Evolutionary conservation across 202 grass and related monocot genomes (phyloP), one percentile per base, ranked within the genome.

Genomic region (Miscanthus sacchariflorus): DNA sequence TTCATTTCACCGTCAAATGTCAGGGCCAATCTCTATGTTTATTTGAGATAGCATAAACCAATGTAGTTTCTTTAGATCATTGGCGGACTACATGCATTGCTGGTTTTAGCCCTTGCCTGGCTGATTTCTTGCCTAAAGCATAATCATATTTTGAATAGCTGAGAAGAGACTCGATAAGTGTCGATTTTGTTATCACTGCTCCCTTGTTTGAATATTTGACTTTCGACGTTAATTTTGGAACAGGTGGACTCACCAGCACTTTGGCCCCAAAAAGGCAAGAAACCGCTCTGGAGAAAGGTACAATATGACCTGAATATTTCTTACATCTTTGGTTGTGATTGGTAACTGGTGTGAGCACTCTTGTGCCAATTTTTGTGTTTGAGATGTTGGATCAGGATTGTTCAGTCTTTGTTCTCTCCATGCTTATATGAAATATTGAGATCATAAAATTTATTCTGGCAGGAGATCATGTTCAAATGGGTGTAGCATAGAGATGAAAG

Each of bases 401-500:
- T n/a, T 36, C 19, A 3, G 21, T 64, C 30, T 68, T 36, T 36
- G 65, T 82, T 82, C 65, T 82, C 38, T 70, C 27, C 4, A 2
- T 39, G 6, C 10, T 21, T 9, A 40, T 72, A 43, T 38, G 58
- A 45, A 80, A 73, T 54, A 54, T 84, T 43, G 68, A 21, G 35
- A 27, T 42, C 12, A 58, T 59, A 18, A 39, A 39, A 21, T 36
- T 35, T 39, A 40, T 42, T 68, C 28, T 40, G 5, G 8, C 28
- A 69, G 9, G 8, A 68, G 40, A 58, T 19, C 23, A 42, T 85
- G n/a, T 65, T 7, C 21, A 49, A 76, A 50, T 76, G 43, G 45
- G 33, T 76, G 58, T 50, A 48, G 56, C 18, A 66, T 76, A 17
- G 50, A 84, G 28, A 76, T 36, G 78, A 65, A 81, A 18, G 80